These are phyloP conservation scores for Sequoiadendron giganteum DNA, from an alignment of 75 land plant species.

Conservation along the genomic window DNA sequence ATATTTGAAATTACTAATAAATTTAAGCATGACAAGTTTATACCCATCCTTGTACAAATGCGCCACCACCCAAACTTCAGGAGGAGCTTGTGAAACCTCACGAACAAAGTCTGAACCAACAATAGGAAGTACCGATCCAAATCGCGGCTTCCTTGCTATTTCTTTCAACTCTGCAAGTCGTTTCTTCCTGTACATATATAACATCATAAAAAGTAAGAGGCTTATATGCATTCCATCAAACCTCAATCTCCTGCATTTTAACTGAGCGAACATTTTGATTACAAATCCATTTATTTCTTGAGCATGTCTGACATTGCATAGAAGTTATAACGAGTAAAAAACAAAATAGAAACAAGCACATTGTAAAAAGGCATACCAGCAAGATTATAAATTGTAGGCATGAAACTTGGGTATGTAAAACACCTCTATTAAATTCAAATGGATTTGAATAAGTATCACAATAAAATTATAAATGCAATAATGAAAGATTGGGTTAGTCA, in stretches of 20 bases:
- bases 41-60: slow-evolving; percentile 94
- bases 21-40: neutral
- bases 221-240: neutral
- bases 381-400: neutral
- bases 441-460: neutral
- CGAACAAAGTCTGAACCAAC: slow-evolving; percentile 83
- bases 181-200: slow-evolving; percentile 64
- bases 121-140: slow-evolving; percentile 82
- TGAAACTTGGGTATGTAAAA: neutral
- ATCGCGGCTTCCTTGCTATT: slow-evolving; percentile 54
- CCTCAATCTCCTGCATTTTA: neutral
- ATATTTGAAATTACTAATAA: neutral
- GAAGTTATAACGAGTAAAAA: neutral
- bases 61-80: slow-evolving; percentile 97
- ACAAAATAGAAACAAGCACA: neutral
- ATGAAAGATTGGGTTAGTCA: neutral
- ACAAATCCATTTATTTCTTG: neutral
- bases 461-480: neutral
- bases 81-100: slow-evolving; percentile 91
- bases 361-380: neutral
- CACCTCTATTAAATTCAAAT: neutral
- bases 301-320: neutral
- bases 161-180: slow-evolving; percentile 80
- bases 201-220: neutral
- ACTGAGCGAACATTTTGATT: neutral